A percentile compares a stretch with the other conserved stretches of the same genome.
Evolutionary conservation across 1,284 basidiomycete genomes (phyloP).

Genomic region (Microbotryomycetes sp.): DNA sequence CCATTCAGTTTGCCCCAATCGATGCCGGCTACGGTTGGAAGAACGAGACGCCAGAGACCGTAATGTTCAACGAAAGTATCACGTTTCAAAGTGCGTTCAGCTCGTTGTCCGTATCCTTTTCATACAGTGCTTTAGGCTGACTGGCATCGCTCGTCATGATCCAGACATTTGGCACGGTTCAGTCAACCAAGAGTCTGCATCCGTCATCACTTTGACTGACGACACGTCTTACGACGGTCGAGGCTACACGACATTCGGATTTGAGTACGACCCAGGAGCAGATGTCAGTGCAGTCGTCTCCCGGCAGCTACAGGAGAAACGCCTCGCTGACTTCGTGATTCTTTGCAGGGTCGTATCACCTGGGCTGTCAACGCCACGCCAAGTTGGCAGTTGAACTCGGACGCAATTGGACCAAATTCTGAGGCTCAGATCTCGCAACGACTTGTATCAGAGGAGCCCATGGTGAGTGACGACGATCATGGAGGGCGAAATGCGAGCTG

Average conservation of each 20-base stretch:
- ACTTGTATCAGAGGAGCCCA: conserved; percentile 56
- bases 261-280: conserved; percentile 26
- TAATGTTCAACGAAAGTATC: background rate
- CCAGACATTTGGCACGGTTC: conserved; percentile 31
- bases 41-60: conserved; percentile 39
- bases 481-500: background rate
- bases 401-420: conserved; percentile 62
- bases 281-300: conserved; percentile 42
- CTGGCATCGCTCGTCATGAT: background rate
- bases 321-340: background rate
- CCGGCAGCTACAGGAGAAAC: conserved; percentile 10
- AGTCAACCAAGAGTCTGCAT: conserved; percentile 31
- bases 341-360: conserved; percentile 51
- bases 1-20: conserved; percentile 51
- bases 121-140: background rate
- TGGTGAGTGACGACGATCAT: conserved; percentile 53
- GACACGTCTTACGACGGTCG: conserved; percentile 27
- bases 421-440: conserved; percentile 62
- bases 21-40: conserved; percentile 47
- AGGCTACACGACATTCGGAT: conserved; percentile 25
- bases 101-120: conserved; percentile 47
- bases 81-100: conserved; percentile 36
- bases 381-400: conserved; percentile 69
- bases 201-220: conserved; percentile 30
- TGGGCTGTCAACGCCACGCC: conserved; percentile 63